Conservation (phyloP, 192 early-diverging fungal genomes). For the Kappamyces sp. region DNA sequence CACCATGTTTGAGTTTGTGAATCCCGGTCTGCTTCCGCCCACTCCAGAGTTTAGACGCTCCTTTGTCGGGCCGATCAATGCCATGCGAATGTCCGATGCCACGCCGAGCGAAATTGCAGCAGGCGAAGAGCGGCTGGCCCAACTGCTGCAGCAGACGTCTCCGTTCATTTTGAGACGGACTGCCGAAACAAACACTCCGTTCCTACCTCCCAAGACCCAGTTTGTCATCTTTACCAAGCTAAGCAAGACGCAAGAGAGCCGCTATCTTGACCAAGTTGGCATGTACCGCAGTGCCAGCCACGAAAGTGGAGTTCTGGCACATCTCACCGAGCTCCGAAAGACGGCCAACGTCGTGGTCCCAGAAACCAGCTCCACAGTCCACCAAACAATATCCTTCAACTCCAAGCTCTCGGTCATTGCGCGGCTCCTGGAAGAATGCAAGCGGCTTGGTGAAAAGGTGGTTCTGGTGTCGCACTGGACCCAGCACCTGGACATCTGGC, state of each 20-base stretch:
- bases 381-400: too few relatives aligned
- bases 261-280: too few relatives aligned
- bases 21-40: conserved; percentile 36
- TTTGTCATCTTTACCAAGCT: conserved; percentile 49
- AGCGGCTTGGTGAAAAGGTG: conserved; percentile 27
- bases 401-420: too few relatives aligned
- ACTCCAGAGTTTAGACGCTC: neutral
- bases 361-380: too few relatives aligned
- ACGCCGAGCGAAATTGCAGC: conserved; percentile 16
- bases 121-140: conserved; percentile 23
- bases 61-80: conserved; percentile 17
- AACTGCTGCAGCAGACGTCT: conserved; percentile 9
- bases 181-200: conserved; percentile 36
- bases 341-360: neutral
- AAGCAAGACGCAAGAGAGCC: conserved; percentile 33
- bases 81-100: too few relatives aligned
- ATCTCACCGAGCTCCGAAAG: neutral
- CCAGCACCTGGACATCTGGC: conserved; percentile 53
- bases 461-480: conserved; percentile 67
- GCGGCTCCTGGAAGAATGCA: too few relatives aligned
- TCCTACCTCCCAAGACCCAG: conserved; percentile 56
- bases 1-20: conserved; percentile 64
- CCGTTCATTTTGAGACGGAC: conserved; percentile 59
- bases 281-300: too few relatives aligned
- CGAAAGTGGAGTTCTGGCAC: too few relatives aligned